Evolutionary conservation across 2,329 filamentous ascomycete species (phyloP).

Genomic region (Penicillium rolfsii): DNA sequence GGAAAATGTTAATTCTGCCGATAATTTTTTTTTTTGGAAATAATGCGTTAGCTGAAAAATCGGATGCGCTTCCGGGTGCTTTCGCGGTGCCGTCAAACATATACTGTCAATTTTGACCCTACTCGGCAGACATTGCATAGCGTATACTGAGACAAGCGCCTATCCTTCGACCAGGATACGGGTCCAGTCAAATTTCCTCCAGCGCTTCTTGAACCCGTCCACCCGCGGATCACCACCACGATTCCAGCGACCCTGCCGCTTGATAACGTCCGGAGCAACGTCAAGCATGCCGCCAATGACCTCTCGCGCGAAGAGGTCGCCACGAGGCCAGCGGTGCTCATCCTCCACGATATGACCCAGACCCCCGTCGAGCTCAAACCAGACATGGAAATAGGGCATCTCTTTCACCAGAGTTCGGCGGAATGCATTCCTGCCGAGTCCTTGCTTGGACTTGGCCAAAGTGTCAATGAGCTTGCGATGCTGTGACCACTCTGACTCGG

Average conservation of each 20-base stretch:
- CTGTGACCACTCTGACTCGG: slow-evolving; percentile 93
- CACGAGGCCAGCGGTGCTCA: slow-evolving; percentile 78
- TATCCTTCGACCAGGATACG: slow-evolving; percentile 60
- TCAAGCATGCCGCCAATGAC: slow-evolving; percentile 92
- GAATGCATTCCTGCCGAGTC: slow-evolving; percentile 79
- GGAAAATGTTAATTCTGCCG: not conserved
- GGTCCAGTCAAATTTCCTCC: slow-evolving; percentile 93
- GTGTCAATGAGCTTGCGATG: slow-evolving; percentile 96
- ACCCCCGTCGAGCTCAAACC: slow-evolving; percentile 91
- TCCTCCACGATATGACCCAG: slow-evolving; percentile 93
- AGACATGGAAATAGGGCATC: slow-evolving; percentile 98
- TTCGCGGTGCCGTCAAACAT: not conserved
- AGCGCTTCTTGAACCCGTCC: slow-evolving; percentile 79
- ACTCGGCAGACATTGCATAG: not conserved
- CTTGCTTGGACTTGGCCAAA: slow-evolving; percentile 57
- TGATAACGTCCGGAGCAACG: slow-evolving; percentile 77
- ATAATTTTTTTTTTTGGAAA: too few relatives aligned
- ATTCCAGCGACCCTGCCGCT: slow-evolving; percentile 85
- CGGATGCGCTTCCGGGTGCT: not conserved
- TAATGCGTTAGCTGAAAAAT: not conserved
- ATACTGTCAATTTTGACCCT: not conserved
- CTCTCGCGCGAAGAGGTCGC: slow-evolving; percentile 91
- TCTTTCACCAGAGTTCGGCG: slow-evolving; percentile 83
- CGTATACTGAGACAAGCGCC: not conserved
- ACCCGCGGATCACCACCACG: slow-evolving; percentile 67